Evolutionary conservation across 371 early-diverging fungal species (phyloP).

Genomic region (Saksenaea vasiformis): DNA sequence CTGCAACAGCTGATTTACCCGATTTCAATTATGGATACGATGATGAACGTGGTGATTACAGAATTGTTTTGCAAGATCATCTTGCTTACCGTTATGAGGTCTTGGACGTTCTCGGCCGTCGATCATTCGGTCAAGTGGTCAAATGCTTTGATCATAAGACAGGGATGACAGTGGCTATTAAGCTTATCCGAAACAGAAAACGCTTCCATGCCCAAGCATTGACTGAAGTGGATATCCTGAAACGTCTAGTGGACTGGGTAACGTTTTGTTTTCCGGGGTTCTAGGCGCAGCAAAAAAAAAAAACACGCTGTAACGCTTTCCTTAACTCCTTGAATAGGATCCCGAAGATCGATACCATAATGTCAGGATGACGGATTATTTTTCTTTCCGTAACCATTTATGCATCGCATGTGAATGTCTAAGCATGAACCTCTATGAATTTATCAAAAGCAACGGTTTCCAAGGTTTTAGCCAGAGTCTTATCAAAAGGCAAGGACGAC

Average conservation of each 20-base stretch:
- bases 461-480: slow-evolving; percentile 74
- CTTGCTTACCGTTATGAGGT: slow-evolving; percentile 89
- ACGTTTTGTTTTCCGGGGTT: slow-evolving; percentile 1
- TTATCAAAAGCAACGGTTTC: slow-evolving; percentile 82
- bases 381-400: slow-evolving; percentile 84
- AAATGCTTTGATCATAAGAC: slow-evolving; percentile 89
- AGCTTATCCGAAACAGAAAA: slow-evolving; percentile 93
- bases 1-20: slow-evolving; percentile 47
- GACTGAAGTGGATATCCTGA: slow-evolving; percentile 92
- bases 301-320: neutral
- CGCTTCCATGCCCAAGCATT: slow-evolving; percentile 93
- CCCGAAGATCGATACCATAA: slow-evolving; percentile 63
- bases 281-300: neutral
- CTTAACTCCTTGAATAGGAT: slow-evolving; percentile 57
- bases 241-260: slow-evolving; percentile 66
- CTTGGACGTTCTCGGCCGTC: slow-evolving; percentile 87
- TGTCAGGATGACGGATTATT: slow-evolving; percentile 82
- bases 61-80: slow-evolving; percentile 83
- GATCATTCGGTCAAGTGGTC: slow-evolving; percentile 97
- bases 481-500: slow-evolving; percentile 48
- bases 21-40: slow-evolving; percentile 79
- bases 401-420: slow-evolving; percentile 92
- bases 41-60: slow-evolving; percentile 91
- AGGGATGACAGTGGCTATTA: slow-evolving; percentile 86
- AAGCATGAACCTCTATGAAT: slow-evolving; percentile 88